Evolutionary conservation across 805 yeast species (phyloP), one percentile per base, ranked within the genome.

Genomic region (Yarrowia alimentaria): DNA sequence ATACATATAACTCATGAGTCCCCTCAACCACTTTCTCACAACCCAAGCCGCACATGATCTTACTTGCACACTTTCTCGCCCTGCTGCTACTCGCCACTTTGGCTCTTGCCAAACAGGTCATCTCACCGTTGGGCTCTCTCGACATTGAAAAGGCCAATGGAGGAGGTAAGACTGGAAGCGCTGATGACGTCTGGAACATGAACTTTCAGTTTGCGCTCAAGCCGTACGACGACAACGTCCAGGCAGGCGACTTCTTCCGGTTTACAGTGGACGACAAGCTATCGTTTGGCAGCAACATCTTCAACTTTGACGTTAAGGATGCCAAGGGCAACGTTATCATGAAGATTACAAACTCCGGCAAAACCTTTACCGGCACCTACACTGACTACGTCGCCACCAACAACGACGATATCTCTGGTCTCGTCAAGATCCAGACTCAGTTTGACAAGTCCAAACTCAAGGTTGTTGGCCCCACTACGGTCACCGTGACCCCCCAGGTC

Each of bases 281-380:
- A 9, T 21, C 29, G 1, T 21, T 42, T 12, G 21, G 21, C 6
- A 4, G 3, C 20, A 30, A 20, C 21, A 7, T 1, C 28, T 42
- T 21, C 35, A 30, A 42, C 49, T 42, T 42, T 14, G 37, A 42
- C 5, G 28, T 42, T 28, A 42, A 20, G 29, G 49, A 42, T 13
- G 17, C 26, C 1, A 20, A 42, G n/a, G 35, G 35, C 9, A 29
- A 42, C 20, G 26, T 21, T 21, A 42, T 42, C 14, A 19, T 42
- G 18, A 29, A 16, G 12, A 24, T 42, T 28, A 42, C 34, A 2
- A 42, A 42, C 35, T 3, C 2, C 16, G 49, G 49, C 9, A n/a
- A 5, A 8, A 16, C 19, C 16, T 42, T 42, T 18, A 30, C 35
- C 5, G 49, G 29, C 11, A 30, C 37, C 5, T 42, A 42, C 29